A percentile compares a stretch with the other conserved stretches of the same genome.
Evolutionary conservation across 2,329 filamentous ascomycete genomes (phyloP).

Genomic region (Zasmidium citrigriseum): DNA sequence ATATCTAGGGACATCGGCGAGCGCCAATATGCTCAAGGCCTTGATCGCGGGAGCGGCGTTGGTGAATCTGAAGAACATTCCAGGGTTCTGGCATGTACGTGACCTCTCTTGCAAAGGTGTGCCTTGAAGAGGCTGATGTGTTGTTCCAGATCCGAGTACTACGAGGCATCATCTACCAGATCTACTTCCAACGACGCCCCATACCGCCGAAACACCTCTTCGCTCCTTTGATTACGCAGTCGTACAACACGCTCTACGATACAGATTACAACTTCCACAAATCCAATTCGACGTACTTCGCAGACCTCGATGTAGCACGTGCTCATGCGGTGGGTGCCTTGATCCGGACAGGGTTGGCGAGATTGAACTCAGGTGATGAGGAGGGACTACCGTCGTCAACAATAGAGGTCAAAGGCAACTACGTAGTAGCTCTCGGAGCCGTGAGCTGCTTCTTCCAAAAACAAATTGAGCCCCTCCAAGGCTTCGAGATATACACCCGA

Average conservation of each 20-base stretch:
- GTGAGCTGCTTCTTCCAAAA: slow-evolving; percentile 51
- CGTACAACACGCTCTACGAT: slow-evolving; percentile 70
- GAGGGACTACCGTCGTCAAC: slow-evolving; percentile 34
- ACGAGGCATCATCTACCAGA: slow-evolving; percentile 48
- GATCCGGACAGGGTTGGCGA: slow-evolving; percentile 46
- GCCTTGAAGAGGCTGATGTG: background rate
- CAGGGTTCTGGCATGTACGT: slow-evolving; percentile 72
- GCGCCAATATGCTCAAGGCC: slow-evolving; percentile 24
- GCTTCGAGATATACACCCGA: slow-evolving; percentile 52
- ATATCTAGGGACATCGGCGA: slow-evolving; percentile 23
- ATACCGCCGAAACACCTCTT: slow-evolving; percentile 65
- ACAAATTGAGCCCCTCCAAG: slow-evolving; percentile 47
- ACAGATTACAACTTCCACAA: slow-evolving; percentile 88
- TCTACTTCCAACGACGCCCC: slow-evolving; percentile 44
- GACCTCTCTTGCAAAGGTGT: background rate
- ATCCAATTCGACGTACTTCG: slow-evolving; percentile 82
- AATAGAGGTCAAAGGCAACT: slow-evolving; percentile 30
- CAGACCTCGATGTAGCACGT: slow-evolving; percentile 80
- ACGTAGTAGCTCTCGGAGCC: slow-evolving; percentile 48
- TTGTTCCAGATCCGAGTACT: slow-evolving; percentile 46
- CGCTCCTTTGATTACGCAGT: slow-evolving; percentile 66
- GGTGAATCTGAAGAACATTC: slow-evolving; percentile 72
- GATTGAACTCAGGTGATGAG: slow-evolving; percentile 37
- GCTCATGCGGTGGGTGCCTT: slow-evolving; percentile 71
- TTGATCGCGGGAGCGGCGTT: slow-evolving; percentile 50